Evolutionary conservation across 176 grass and related monocot species (phyloP), one percentile per base, ranked within the genome.

Genomic region (Metroxylon sagu): DNA sequence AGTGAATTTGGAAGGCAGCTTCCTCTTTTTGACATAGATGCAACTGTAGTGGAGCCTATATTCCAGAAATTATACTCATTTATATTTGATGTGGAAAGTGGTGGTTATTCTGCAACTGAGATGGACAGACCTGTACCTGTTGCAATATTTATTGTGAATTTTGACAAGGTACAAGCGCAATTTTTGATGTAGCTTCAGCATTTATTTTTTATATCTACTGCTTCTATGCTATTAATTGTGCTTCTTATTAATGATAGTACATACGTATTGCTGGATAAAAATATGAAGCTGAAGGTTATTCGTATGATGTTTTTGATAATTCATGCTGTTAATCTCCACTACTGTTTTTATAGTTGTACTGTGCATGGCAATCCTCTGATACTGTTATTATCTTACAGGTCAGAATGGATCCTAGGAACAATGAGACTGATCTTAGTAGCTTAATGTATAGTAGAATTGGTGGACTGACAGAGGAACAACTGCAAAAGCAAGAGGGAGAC

Each of bases 391-490:
- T 65, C 8, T 73, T 74, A 25, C 79, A 98, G 88, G 84, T 92
- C 59, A 98, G 93, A 83, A 98, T 92, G 88, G 93, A 98, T 79
- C 93, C 93, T 57, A 83, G 79, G 53, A 92, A 98, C 75, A 98
- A 92, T 39, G 88, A 83, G 67, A 65, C 57, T 70, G 74, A 98
- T 65, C 73, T 88, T 71, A 78, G 92, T 68, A 78, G 43, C 62
- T 56, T 98, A 61, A 80, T 92, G 78, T 89, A 89, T 29, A 64
- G 73, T 48, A 61, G 54, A 56, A 83, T 92, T 66, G 63, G 75
- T 89, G 67, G 72, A 64, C 59, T 98, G 69, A 89, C 84, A 29
- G 93, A 98, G 77, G 87, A 98, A 80, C 78, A 92, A 58, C 78
- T 98, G 54, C 92, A 83, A 66, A 80, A 55, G 54, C 88, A 92